These are phyloP conservation scores for Eimeria praecox DNA, from an alignment of 169 alveolate species.

Conservation along the genomic window DNA sequence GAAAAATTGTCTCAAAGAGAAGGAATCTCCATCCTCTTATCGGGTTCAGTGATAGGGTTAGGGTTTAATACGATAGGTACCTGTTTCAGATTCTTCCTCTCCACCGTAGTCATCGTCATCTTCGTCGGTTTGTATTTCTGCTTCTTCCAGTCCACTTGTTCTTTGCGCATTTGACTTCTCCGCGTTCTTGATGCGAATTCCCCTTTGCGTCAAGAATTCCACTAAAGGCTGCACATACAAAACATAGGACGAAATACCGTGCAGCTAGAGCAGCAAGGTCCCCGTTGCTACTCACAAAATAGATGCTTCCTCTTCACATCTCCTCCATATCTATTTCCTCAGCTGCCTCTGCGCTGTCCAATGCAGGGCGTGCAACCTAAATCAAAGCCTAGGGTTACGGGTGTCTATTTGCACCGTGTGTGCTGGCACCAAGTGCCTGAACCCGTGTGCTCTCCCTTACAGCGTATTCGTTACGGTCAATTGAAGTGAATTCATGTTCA, in stretches of 20 bases:
- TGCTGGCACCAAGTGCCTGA: neutral
- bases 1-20: neutral
- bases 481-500: conserved; percentile 95
- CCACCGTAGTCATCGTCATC: conserved; percentile 80
- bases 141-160: conserved; percentile 73
- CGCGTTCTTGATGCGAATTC: conserved; percentile 78
- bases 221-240: conserved; percentile 71
- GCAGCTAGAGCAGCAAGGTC: neutral
- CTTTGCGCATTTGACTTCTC: conserved; percentile 56
- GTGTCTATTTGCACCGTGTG: neutral
- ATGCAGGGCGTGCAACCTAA: neutral
- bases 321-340: neutral
- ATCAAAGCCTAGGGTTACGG: neutral
- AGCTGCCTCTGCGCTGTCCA: neutral
- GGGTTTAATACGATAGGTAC: neutral
- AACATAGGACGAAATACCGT: neutral
- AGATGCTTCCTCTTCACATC: neutral
- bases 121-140: conserved; percentile 77
- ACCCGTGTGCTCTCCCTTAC: conserved; percentile 35
- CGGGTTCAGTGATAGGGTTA: neutral
- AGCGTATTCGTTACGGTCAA: conserved; percentile 95
- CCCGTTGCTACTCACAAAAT: neutral
- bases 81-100: conserved; percentile 77
- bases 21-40: neutral
- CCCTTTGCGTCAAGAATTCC: conserved; percentile 65